Evolutionary conservation across 331 rosid species (phyloP), one percentile per base, ranked within the genome.

Genomic region (Rosa hybrid): DNA sequence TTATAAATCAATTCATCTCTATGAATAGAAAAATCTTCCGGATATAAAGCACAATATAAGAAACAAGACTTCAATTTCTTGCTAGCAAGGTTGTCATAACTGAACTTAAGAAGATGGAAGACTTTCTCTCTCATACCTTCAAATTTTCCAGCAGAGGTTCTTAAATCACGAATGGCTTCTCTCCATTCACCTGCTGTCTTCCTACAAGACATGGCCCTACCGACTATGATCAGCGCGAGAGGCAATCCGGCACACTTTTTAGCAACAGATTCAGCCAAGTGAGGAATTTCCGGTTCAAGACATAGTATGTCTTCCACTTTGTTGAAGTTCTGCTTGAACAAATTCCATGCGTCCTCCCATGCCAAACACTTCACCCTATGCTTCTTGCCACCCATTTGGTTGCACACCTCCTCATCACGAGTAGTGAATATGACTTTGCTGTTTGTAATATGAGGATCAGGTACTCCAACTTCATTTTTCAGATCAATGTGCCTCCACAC

Each of bases 181-280:
- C 16, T 62, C 80, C 80, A 76, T 14, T 76, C 80, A 25, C 27
- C 27, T 76, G 42, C 80, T 6, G 80, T 44, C 80, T 76, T 41
- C 30, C 60, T 76, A 34, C 64, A 60, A 25, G 72, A 57, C 80
- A 76, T 76, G 14, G 60, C 80, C 62, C 72, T 42, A 39, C 71
- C 80, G 6, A 63, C 23, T 4, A 71, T 62, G 72, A 76, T 76
- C 13, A 76, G 48, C 23, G 72, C 72, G 41, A 76, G 72, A 7
- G 80, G 80, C 17, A 76, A 20, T 5, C 80, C 80, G 4, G 72
- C 80, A 63, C 80, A 76, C 60, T 48, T 62, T 30, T 48, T 63
- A 57, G 64, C 80, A 62, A 76, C 62, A 8, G n/a, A 44, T 41
- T 23, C 13, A 21, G 80, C 80, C 25, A n/a, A 57, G 8, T 56